phyloP scores from a whole-genome alignment of 805 yeast species.

The Cephaloascus albidus region DNA sequence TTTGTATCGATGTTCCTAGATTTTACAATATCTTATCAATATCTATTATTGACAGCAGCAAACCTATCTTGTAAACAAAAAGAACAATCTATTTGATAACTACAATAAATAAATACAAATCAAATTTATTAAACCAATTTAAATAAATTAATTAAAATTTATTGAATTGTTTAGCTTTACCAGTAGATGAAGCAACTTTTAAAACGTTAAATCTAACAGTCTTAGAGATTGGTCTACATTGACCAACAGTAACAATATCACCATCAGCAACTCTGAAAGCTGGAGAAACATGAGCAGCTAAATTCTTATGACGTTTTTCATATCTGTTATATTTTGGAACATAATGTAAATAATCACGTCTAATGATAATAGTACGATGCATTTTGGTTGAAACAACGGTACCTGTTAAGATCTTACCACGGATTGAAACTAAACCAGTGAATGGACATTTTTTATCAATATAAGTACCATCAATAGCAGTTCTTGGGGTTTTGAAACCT shows the following conservation, averaged over 20 bases:
- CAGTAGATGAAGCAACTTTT: conserved; percentile 83
- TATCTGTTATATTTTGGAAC: conserved; percentile 99
- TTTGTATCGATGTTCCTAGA: too few species aligned
- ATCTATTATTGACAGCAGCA: too few species aligned
- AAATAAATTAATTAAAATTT: conserved; percentile 67
- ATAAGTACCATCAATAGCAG: conserved; percentile 98
- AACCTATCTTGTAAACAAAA: too few species aligned
- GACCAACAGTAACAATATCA: conserved; percentile 99
- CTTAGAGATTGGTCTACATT: conserved; percentile 99
- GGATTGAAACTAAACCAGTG: conserved; percentile 92
- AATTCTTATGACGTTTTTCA: conserved; percentile 99
- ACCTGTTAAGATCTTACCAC: conserved; percentile 99
- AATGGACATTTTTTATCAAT: conserved; percentile 99
- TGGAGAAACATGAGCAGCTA: conserved; percentile 99
- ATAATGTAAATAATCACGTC: conserved; percentile 99
- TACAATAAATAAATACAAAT: neutral
- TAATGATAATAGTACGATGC: conserved; percentile 99
- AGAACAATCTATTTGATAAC: too few species aligned
- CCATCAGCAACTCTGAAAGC: conserved; percentile 99
- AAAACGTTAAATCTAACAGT: conserved; percentile 99
- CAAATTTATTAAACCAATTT: neutral
- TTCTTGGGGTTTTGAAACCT: conserved; percentile 99
- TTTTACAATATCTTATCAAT: too few species aligned
- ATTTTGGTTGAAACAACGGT: conserved; percentile 99
- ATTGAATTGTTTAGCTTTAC: conserved; percentile 90